These are phyloP conservation scores for Amauroascus niger DNA, from an alignment of 2,329 filamentous ascomycete genomes.

Conservation along the genomic window DNA sequence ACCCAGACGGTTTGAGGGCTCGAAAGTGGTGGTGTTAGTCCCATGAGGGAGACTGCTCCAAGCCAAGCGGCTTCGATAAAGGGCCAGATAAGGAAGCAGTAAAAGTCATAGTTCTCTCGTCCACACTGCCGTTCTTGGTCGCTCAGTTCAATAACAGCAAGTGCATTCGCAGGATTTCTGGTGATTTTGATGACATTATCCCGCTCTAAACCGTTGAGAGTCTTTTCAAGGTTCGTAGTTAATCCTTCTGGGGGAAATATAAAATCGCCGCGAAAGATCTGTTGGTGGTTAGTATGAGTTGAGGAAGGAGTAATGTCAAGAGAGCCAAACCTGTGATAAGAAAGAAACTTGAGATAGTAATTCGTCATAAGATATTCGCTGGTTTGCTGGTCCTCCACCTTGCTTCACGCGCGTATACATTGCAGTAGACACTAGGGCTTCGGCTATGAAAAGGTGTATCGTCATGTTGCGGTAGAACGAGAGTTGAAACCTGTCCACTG, in stretches of 20 bases:
- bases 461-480: conserved; percentile 99
- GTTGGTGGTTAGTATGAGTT: conserved; percentile 15
- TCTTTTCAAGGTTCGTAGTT: conserved; percentile 67
- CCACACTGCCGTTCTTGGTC: conserved; percentile 66
- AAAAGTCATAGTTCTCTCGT: conserved; percentile 94
- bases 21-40: conserved; percentile 62
- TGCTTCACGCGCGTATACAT: conserved; percentile 87
- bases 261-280: conserved; percentile 91
- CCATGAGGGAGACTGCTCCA: conserved; percentile 76
- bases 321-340: conserved; percentile 53
- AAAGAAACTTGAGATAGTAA: conserved; percentile 75
- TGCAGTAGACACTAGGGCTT: conserved; percentile 78
- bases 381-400: conserved; percentile 72
- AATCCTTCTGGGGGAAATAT: conserved; percentile 89
- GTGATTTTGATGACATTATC: conserved; percentile 67
- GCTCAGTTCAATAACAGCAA: conserved; percentile 63
- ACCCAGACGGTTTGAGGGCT: conserved; percentile 63
- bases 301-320: neutral
- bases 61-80: conserved; percentile 95
- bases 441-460: conserved; percentile 92
- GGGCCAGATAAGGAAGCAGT: conserved; percentile 97
- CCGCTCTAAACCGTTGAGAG: conserved; percentile 63
- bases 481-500: conserved; percentile 90
- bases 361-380: conserved; percentile 65
- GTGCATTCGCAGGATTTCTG: conserved; percentile 44